phyloP scores from a whole-genome alignment of 345 rosid species.

The Hevea brasiliensis region DNA sequence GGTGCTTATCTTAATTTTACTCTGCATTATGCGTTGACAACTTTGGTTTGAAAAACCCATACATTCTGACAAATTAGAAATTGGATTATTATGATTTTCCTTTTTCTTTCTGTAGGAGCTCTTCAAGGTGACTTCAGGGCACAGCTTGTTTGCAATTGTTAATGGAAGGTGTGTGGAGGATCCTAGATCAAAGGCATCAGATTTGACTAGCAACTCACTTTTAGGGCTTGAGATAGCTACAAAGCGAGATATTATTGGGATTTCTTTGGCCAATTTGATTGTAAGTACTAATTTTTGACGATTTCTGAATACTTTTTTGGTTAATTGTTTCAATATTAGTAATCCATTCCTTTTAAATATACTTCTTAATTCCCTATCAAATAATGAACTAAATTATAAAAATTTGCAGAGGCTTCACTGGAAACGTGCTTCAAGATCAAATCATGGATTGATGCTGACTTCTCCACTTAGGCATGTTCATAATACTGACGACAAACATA shows the following conservation, averaged over 20 bases:
- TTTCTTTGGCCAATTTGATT: constrained; percentile 91
- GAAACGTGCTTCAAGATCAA: constrained; percentile 85
- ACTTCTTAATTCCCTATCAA: background rate
- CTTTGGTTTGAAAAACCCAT: background rate
- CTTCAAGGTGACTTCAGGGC: constrained; percentile 71
- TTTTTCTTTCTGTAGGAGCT: constrained; percentile 54
- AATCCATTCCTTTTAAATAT: constrained; percentile 3
- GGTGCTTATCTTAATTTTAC: constrained; percentile 34
- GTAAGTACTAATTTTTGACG: constrained; percentile 43
- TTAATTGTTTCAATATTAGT: background rate
- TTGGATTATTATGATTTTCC: constrained; percentile 6
- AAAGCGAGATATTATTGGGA: constrained; percentile 81
- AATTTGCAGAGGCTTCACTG: constrained; percentile 81
- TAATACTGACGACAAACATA: constrained; percentile 35
- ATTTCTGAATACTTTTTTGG: background rate
- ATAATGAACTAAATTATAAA: constrained; percentile 4
- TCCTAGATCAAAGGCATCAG: constrained; percentile 87
- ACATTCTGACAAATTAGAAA: background rate
- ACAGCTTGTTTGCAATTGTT: constrained; percentile 77
- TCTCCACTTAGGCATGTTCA: constrained; percentile 74
- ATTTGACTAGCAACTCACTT: constrained; percentile 77
- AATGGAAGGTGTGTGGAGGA: constrained; percentile 91
- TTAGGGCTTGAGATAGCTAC: constrained; percentile 77
- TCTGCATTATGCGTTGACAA: background rate
- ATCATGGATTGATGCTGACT: constrained; percentile 79